Conservation (phyloP, 2,329 filamentous ascomycete species). For the Cladophialophora yegresii region DNA sequence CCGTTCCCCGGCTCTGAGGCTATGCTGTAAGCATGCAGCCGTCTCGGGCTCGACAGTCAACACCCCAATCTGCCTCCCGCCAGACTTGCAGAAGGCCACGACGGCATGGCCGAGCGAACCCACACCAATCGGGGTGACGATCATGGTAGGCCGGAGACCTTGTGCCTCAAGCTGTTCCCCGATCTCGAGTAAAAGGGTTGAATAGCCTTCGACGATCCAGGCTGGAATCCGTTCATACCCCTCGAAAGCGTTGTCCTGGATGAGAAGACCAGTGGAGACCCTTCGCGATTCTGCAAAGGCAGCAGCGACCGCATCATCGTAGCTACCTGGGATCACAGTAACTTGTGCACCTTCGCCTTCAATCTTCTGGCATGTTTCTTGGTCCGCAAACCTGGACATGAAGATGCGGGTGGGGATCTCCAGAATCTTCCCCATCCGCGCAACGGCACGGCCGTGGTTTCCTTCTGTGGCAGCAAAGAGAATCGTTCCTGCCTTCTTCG, state of each 20-base stretch:
- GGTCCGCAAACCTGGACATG: slow-evolving; percentile 59
- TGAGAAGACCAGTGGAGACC: slow-evolving; percentile 47
- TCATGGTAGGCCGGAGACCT: slow-evolving; percentile 49
- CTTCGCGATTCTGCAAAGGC: slow-evolving; percentile 48
- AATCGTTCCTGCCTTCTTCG: slow-evolving; percentile 42
- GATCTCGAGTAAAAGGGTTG: slow-evolving; percentile 69
- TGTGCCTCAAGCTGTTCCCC: slow-evolving; percentile 60
- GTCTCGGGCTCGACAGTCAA: slow-evolving; percentile 70
- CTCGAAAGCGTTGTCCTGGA: slow-evolving; percentile 69
- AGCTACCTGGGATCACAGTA: slow-evolving; percentile 57
- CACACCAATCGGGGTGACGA: slow-evolving; percentile 69
- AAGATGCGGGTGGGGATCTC: slow-evolving; percentile 60
- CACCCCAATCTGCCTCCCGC: slow-evolving; percentile 46
- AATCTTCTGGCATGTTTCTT: slow-evolving; percentile 58
- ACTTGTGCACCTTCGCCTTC: slow-evolving; percentile 63
- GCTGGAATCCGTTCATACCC: slow-evolving; percentile 67
- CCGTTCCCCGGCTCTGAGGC: slow-evolving; percentile 52
- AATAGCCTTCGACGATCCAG: slow-evolving; percentile 78
- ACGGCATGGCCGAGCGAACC: slow-evolving; percentile 73
- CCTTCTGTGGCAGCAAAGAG: slow-evolving; percentile 71
- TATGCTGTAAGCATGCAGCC: slow-evolving; percentile 57
- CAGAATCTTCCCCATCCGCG: slow-evolving; percentile 65
- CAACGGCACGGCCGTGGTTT: slow-evolving; percentile 74
- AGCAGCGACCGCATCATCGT: slow-evolving; percentile 63
- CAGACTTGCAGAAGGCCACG: slow-evolving; percentile 62